Base-by-base conservation (phyloP, 192 early-diverging fungal species). In the Linnemannia elongata region DNA sequence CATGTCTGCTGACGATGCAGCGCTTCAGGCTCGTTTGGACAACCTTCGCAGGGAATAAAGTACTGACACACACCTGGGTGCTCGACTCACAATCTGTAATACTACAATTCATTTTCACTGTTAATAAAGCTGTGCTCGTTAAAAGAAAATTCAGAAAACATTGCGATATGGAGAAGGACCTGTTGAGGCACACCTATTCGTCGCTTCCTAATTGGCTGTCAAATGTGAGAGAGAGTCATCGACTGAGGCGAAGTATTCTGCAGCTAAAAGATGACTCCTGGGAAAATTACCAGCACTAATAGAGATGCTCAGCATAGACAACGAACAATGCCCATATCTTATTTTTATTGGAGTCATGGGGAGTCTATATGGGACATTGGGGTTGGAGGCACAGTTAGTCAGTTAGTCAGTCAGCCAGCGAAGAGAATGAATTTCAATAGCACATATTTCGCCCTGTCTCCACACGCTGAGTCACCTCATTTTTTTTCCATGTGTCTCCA, bases 21-120 rank as follows among this genome's bases (percentile, higher is more conserved):
- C 96, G 20, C 88, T 98, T 74, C 97, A 97, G 87, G 96, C 96
- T 10, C 93, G 97, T 76, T 86, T 99, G 76, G 95, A 97, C 81
- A 97, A 96, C 55, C 91, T 99, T 82, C 94, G 97, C 77, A 89
- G 94, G 69, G 97, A 97, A 87, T 98, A 93, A 93, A 88, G 52
- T 42, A 27, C 27, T 72, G 45, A 45, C 17, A 18, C 60, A 45
- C 36, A 27, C 60, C 33, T 60, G 8, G 55, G n/a, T n/a, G n/a
- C 27, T 55, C 55, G 55, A 66, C 30, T 66, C 60, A 66, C 27
- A 13, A 66, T 66, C 60, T 66, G 30, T 66, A 66, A 33, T 12
- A 66, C 27, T 33, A 66, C 22, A 66, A 66, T 30, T 30, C 49
- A 18, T 52, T 66, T 66, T 66, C 30, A 27, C 27, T 30, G 2